Base-by-base conservation (phyloP, 1,284 basidiomycete genomes). In the Amylostereum chailletii region DNA sequence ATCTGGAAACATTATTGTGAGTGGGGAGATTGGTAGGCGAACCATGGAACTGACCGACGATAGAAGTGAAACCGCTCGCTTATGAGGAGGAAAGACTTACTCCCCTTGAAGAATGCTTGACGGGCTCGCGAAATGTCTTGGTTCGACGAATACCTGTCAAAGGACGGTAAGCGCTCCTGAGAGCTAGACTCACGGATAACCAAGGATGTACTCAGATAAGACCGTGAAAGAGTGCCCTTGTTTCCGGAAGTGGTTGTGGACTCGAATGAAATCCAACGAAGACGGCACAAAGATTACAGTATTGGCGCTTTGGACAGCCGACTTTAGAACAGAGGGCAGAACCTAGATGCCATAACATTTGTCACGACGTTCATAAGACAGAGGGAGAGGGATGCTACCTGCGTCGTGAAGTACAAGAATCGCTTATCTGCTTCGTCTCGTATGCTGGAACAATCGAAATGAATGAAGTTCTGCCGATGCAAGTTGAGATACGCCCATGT, bases 51-150 rank as follows among this genome's bases (percentile, higher is more conserved):
- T 42, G 56, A 87, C 80, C 94, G 77, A 53, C 91, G 81, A 76
- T 94, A 99, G 65, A 99, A 99, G 67, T 99, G 94, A 72, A 98
- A 97, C 26, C 96, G 82, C 65, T 99, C 96, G 53, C 91, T 97
- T 57, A 98, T 75, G 54, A 99, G 72, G 27, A 99, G 66, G 71
- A 98, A 90, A 0, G 85, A 72, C 58, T 87, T 92, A 60, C 89
- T 87, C 48, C 90, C 91, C 40, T 76, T 77, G 75, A 96, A 97
- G 71, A 99, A 99, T 0, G 88, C 81, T 58, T 94, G 90, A 45
- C 96, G 78, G 0, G 94, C 94, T 2, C 94, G 82, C 1, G 90
- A 89, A 55, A 99, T 95, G 53, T 99, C 94, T 63, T 89, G 83
- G 57, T 91, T 93, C 6, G 88, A 82, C 0, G 92, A 94, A 65